phyloP scores from a whole-genome alignment of 1,284 basidiomycete species.

The Paramarasmius palmivorus region DNA sequence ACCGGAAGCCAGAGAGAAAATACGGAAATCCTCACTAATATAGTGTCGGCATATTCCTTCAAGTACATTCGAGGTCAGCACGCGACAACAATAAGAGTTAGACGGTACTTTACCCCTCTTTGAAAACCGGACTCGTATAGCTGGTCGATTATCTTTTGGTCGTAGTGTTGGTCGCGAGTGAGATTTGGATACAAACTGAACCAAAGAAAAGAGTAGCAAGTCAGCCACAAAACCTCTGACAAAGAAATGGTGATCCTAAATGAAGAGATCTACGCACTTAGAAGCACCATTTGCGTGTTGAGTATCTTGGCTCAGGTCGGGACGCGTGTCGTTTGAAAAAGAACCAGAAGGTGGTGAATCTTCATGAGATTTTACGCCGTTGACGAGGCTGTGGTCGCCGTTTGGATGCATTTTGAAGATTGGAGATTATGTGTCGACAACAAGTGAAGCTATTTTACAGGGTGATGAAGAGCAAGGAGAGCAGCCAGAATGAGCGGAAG shows the following conservation, averaged over 20 bases:
- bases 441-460: not conserved
- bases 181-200: not conserved
- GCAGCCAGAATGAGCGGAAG: not conserved
- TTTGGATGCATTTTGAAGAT: constrained; percentile 7
- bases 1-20: constrained; percentile 11
- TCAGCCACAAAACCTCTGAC: not conserved
- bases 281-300: not conserved
- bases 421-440: not conserved
- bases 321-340: not conserved
- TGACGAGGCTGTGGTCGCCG: not conserved
- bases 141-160: constrained; percentile 73
- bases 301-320: not conserved
- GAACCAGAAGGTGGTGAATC: constrained; percentile 2
- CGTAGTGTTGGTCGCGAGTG: constrained; percentile 47
- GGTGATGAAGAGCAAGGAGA: constrained; percentile 2
- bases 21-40: constrained; percentile 54
- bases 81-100: constrained; percentile 3
- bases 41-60: constrained; percentile 80
- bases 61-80: constrained; percentile 15
- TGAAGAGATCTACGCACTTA: not conserved
- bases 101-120: constrained; percentile 62
- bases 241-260: not conserved
- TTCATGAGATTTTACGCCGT: constrained; percentile 2
- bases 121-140: constrained; percentile 78
- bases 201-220: not conserved